Conservation (phyloP, 805 yeast genomes). For the Kuraishia ogatae region DNA sequence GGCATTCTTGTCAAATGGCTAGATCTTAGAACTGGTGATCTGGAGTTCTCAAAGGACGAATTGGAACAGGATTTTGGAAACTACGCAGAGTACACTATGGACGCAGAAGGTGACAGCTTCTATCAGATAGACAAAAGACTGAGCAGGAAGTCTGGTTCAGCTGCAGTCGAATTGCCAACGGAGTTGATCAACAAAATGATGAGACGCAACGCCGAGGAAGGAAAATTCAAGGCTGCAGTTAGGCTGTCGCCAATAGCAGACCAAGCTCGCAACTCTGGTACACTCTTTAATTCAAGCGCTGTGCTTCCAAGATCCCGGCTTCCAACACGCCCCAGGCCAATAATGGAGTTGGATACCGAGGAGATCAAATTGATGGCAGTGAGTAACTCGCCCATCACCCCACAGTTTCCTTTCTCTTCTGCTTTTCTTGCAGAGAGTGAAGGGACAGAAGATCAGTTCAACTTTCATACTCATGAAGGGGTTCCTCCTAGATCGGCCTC, state of each 20-base stretch:
- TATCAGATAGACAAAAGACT: not conserved
- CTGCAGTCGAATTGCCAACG: not conserved
- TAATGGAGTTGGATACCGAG: not conserved
- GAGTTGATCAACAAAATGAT: not conserved
- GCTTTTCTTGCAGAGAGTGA: not conserved
- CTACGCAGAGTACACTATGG: not conserved
- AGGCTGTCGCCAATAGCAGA: not conserved
- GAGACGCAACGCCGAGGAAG: not conserved
- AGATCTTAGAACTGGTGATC: not conserved
- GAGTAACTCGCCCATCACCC: slow-evolving; percentile 1
- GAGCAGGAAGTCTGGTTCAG: not conserved
- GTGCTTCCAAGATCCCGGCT: not conserved
- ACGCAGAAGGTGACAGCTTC: not conserved
- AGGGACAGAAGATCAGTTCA: not conserved
- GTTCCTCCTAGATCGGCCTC: not conserved
- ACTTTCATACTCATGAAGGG: not conserved
- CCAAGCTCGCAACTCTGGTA: not conserved
- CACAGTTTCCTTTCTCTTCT: not conserved
- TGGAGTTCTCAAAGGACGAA: not conserved
- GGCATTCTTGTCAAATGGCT: not conserved
- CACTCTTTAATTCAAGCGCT: not conserved
- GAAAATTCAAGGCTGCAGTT: not conserved
- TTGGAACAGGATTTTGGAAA: not conserved
- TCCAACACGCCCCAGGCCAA: not conserved
- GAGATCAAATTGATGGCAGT: not conserved